Conservation (phyloP, 2,329 filamentous ascomycete genomes). For the Clonostachys rosea region DNA sequence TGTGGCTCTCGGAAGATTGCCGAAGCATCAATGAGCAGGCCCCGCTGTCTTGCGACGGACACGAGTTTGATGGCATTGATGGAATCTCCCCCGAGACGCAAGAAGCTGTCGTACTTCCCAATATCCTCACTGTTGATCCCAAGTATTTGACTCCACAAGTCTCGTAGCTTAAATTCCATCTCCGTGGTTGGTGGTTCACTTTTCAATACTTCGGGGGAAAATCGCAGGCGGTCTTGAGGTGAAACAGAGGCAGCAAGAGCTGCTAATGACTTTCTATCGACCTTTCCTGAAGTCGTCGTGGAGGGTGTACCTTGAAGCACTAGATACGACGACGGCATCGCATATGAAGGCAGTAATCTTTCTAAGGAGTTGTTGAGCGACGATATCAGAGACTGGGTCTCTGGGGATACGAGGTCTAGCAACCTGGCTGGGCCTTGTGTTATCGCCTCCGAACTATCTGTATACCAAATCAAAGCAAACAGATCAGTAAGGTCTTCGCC, state of each 20-base stretch:
- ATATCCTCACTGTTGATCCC: conserved; percentile 1
- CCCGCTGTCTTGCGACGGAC: background rate
- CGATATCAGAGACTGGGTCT: background rate
- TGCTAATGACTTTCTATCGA: conserved; percentile 10
- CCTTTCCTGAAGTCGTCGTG: conserved; percentile 10
- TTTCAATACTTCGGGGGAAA: background rate
- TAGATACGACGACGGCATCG: conserved; percentile 7
- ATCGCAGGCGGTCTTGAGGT: background rate
- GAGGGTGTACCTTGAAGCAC: conserved; percentile 6
- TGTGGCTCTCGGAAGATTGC: conserved; percentile 1
- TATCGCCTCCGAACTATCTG: background rate
- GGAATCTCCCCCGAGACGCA: conserved; percentile 9
- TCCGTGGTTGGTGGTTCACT: conserved; percentile 1
- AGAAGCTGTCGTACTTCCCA: conserved; percentile 5
- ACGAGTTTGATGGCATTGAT: conserved; percentile 7
- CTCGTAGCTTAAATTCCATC: conserved; percentile 5
- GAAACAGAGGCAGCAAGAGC: conserved; percentile 11
- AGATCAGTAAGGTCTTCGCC: background rate
- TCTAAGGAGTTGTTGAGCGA: background rate
- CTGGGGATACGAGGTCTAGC: background rate
- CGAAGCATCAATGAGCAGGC: background rate
- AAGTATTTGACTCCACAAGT: conserved; percentile 4
- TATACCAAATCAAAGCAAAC: background rate
- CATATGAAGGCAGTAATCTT: conserved; percentile 5
- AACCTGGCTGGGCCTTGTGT: background rate